These are phyloP conservation scores for Melastoma candidum DNA, from an alignment of 441 rosid species.

Conservation along the genomic window DNA sequence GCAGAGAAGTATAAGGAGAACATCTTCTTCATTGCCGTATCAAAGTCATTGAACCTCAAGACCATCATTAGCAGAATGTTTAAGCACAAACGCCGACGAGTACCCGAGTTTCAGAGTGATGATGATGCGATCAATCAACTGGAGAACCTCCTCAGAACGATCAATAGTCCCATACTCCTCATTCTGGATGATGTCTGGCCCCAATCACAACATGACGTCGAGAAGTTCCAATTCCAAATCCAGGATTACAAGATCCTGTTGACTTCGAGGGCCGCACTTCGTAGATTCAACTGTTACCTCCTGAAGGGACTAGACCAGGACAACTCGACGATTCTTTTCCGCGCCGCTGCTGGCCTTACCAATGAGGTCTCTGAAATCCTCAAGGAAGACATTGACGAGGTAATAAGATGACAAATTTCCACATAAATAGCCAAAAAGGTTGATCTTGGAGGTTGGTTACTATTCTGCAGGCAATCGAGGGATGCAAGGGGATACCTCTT, in stretches of 20 bases:
- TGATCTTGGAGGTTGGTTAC: no score
- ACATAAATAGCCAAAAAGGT: no score
- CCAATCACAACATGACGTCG: constrained; percentile 1
- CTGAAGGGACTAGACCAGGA: neutral
- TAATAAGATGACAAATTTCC: no score
- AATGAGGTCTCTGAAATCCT: no score
- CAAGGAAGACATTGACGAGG: no score
- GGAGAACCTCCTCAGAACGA: constrained; percentile 23
- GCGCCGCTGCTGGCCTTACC: neutral
- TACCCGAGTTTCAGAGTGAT: constrained; percentile 27
- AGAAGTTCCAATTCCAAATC: constrained; percentile 1
- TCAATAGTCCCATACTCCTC: constrained; percentile 27
- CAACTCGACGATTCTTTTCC: constrained; percentile 7
- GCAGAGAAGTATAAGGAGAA: constrained; percentile 41
- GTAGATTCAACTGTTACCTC: neutral
- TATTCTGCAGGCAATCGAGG: no score
- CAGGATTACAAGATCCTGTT: constrained; percentile 8
- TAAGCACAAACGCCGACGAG: constrained; percentile 20
- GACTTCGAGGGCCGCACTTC: constrained; percentile 4
- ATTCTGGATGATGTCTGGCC: constrained; percentile 52
- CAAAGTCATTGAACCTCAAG: constrained; percentile 32
- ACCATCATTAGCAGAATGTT: constrained; percentile 28
- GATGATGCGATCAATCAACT: constrained; percentile 32
- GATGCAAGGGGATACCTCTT: no score
- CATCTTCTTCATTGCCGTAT: constrained; percentile 53